Conservation (phyloP, 371 early-diverging fungal genomes). For the Coemansia sp. region DNA sequence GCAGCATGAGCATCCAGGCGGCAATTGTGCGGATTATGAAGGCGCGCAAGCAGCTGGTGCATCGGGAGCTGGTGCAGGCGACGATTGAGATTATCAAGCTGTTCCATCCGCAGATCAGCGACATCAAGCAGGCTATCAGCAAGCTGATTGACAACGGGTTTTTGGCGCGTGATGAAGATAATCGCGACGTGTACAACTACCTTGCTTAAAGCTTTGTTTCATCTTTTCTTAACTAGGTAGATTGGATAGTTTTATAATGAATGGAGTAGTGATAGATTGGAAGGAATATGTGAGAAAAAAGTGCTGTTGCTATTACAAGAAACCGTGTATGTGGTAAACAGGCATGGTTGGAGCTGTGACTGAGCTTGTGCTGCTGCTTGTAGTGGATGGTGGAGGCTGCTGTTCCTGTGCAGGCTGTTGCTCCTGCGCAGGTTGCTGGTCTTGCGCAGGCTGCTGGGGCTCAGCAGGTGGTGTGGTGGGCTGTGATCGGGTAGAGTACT, state of each 20-base stretch:
- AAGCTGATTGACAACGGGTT: slow-evolving; percentile 93
- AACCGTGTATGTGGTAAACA: background rate
- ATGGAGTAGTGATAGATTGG: background rate
- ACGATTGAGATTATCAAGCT: slow-evolving; percentile 85
- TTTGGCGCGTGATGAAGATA: slow-evolving; percentile 83
- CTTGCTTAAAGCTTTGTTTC: slow-evolving; percentile 60
- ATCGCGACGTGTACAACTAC: slow-evolving; percentile 85
- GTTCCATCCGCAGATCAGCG: slow-evolving; percentile 88
- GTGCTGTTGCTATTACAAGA: background rate
- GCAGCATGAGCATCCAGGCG: slow-evolving; percentile 90
- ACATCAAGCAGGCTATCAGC: slow-evolving; percentile 97
- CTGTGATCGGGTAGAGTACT: background rate
- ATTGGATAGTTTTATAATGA: background rate
- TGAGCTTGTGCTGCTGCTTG: background rate
- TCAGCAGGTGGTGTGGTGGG: background rate
- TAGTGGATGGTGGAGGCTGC: too few relatives aligned
- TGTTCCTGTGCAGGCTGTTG: too few relatives aligned
- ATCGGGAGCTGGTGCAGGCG: slow-evolving; percentile 82
- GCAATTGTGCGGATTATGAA: slow-evolving; percentile 98
- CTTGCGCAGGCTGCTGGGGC: background rate
- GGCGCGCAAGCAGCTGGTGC: slow-evolving; percentile 89
- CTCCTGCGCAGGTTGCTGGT: background rate
- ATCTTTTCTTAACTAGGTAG: background rate
- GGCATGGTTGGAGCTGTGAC: background rate
- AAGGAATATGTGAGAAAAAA: background rate